Percentiles rank a stretch among this genome's conserved stretches.
These are phyloP conservation scores for Annulohypoxylon stygium DNA, from an alignment of 495 filamentous ascomycete species.

Conservation along the genomic window DNA sequence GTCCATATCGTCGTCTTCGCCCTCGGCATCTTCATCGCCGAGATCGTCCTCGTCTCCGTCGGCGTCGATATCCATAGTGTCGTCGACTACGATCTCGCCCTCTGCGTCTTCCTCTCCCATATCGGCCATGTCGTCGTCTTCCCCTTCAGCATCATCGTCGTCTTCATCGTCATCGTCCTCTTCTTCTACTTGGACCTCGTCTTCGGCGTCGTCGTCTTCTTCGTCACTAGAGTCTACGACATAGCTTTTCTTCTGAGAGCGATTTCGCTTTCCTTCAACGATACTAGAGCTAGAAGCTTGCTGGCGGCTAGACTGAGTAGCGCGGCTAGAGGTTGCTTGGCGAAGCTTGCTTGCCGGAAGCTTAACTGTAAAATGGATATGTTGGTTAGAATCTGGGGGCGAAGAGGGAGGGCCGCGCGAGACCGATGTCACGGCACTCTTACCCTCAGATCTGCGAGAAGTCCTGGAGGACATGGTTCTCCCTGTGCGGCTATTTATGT, in stretches of 20 bases:
- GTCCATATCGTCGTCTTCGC: conserved; percentile 64
- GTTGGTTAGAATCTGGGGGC: conserved; percentile 68
- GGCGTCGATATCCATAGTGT: conserved; percentile 62
- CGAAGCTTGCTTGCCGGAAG: conserved; percentile 85
- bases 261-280: conserved; percentile 71
- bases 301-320: conserved; percentile 48
- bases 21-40: conserved; percentile 64
- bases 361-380: conserved; percentile 85
- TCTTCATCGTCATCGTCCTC: conserved; percentile 61
- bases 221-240: conserved; percentile 71
- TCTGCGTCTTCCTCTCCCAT: conserved; percentile 56
- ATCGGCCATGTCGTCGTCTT: conserved; percentile 54
- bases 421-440: conserved; percentile 62
- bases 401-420: conserved; percentile 69
- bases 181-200: conserved; percentile 59
- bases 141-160: conserved; percentile 60
- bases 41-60: conserved; percentile 63
- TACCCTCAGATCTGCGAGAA: conserved; percentile 62
- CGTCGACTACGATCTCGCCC: conserved; percentile 60
- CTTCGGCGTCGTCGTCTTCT: conserved; percentile 59
- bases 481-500: conserved; percentile 53
- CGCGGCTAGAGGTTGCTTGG: conserved; percentile 71
- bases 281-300: conserved; percentile 65
- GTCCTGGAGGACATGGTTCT: conserved; percentile 63
- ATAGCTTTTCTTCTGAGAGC: conserved; percentile 75